These are phyloP conservation scores for Beta lomatogona DNA, from an alignment of 179 eudicot genomes.

Conservation along the genomic window DNA sequence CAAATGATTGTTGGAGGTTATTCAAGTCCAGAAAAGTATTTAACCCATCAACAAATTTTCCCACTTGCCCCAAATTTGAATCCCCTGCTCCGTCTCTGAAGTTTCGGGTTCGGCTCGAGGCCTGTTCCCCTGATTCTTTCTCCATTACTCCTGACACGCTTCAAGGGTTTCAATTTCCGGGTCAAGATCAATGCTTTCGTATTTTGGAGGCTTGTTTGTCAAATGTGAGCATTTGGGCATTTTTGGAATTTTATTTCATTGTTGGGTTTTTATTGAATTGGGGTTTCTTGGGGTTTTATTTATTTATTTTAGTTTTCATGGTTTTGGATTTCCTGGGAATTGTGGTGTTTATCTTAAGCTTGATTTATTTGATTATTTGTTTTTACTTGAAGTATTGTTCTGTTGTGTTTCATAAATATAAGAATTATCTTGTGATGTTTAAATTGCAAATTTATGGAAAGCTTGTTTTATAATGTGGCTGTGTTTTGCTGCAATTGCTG, in stretches of 20 bases:
- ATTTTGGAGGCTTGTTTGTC: constrained; percentile 50
- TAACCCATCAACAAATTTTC: constrained; percentile 10
- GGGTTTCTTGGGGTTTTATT: not conserved
- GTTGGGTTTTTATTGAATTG: constrained; percentile 17
- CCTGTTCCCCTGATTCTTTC: constrained; percentile 83
- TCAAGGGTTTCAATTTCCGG: constrained; percentile 58
- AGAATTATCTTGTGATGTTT: not conserved
- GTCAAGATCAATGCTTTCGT: constrained; percentile 56
- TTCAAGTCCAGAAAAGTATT: constrained; percentile 67
- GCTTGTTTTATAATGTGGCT: not conserved
- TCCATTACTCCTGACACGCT: constrained; percentile 48
- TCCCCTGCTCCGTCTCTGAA: constrained; percentile 19
- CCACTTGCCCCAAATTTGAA: constrained; percentile 20
- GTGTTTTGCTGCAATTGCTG: not conserved
- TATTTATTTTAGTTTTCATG: not conserved
- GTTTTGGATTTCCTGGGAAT: not conserved
- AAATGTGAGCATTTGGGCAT: constrained; percentile 44
- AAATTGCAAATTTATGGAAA: not conserved
- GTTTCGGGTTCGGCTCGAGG: constrained; percentile 69
- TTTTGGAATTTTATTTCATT: not conserved
- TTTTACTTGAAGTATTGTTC: not conserved
- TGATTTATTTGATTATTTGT: not conserved
- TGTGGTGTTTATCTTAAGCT: not conserved
- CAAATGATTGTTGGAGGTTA: constrained; percentile 42
- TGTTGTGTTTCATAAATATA: not conserved